phyloP scores from a whole-genome alignment of 768 basidiomycete species.

The Suillus weaverae region DNA sequence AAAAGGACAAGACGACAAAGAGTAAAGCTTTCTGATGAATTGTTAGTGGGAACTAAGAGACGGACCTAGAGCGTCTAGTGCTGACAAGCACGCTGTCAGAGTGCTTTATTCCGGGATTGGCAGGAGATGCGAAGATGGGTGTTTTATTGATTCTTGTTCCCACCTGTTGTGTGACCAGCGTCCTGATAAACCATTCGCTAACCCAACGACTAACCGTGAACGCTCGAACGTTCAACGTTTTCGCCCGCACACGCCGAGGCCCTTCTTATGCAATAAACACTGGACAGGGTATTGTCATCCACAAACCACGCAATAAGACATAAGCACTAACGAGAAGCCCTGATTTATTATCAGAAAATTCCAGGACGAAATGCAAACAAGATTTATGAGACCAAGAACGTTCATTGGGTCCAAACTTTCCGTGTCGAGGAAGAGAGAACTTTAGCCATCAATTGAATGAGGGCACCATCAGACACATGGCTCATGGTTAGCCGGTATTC shows the following conservation, averaged over 20 bases:
- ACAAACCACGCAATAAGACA: slow-evolving; percentile 11
- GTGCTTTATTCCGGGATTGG: slow-evolving; percentile 39
- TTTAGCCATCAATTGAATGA: neutral
- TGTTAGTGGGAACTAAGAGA: slow-evolving; percentile 13
- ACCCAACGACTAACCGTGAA: neutral
- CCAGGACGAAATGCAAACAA: neutral
- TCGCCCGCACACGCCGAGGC: neutral
- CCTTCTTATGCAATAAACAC: neutral
- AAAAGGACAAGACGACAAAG: slow-evolving; percentile 3
- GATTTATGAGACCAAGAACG: neutral
- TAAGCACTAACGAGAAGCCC: slow-evolving; percentile 10
- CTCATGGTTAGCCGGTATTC: neutral
- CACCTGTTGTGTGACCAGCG: slow-evolving; percentile 17
- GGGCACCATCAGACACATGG: neutral
- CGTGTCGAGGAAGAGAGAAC: slow-evolving; percentile 6
- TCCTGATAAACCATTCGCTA: slow-evolving; percentile 1
- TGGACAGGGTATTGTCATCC: slow-evolving; percentile 6
- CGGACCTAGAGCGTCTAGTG: slow-evolving; percentile 31
- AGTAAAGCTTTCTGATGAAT: neutral
- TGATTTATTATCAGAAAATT: slow-evolving; percentile 9
- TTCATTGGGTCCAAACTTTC: slow-evolving; percentile 9
- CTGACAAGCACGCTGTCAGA: slow-evolving; percentile 22
- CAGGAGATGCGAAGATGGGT: slow-evolving; percentile 29
- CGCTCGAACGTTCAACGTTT: neutral
- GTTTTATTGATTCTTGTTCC: slow-evolving; percentile 30